Percentiles rank a stretch among this genome's conserved stretches.
Conservation (phyloP, 176 grass and related monocot species). For the Carex parvula region DNA sequence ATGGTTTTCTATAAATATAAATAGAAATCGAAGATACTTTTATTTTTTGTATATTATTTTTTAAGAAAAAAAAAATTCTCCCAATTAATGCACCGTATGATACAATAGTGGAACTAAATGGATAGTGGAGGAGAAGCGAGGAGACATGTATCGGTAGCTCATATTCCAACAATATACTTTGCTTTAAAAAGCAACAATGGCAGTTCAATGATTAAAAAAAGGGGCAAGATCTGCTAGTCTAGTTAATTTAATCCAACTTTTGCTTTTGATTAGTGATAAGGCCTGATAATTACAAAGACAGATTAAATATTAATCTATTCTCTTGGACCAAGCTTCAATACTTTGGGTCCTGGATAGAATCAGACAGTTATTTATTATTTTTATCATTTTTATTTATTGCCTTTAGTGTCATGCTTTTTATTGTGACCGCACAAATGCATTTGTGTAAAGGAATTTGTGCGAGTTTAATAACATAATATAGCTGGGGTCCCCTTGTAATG, state of each 20-base stretch:
- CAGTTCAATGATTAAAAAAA: conserved; percentile 1
- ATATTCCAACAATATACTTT: conserved; percentile 1
- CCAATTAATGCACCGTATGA: not conserved
- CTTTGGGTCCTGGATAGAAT: conserved; percentile 19
- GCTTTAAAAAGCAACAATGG: conserved; percentile 15
- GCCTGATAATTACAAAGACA: conserved; percentile 9
- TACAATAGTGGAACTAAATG: not conserved
- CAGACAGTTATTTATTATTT: not conserved
- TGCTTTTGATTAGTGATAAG: conserved; percentile 30
- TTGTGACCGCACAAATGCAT: not conserved
- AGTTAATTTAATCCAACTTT: conserved; percentile 21
- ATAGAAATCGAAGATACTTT: no score
- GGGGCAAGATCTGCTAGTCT: not conserved
- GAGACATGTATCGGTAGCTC: not conserved
- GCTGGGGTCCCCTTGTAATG: not conserved
- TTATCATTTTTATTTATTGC: not conserved
- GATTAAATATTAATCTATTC: conserved; percentile 5
- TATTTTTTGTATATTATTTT: no score
- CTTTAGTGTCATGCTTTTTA: not conserved
- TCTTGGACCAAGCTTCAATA: conserved; percentile 19
- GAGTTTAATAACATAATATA: not conserved
- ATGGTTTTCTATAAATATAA: no score
- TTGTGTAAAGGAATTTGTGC: not conserved
- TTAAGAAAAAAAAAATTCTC: no score
- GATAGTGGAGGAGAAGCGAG: not conserved